Evolutionary conservation across 2,329 filamentous ascomycete species (phyloP).

Genomic region (Hypoxylon sp.): DNA sequence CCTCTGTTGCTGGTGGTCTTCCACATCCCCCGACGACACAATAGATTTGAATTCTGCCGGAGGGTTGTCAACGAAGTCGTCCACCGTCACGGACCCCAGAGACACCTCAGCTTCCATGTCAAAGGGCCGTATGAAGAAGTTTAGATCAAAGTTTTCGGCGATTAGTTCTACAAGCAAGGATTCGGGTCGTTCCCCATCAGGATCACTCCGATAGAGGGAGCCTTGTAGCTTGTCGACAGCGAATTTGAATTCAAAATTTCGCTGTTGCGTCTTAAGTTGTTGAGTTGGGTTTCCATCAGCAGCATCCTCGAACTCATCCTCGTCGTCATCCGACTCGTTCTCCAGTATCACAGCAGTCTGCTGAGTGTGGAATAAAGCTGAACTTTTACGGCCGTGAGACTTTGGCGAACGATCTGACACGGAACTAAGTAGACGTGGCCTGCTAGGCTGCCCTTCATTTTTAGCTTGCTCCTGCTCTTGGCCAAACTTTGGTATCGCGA

Average conservation of each 20-base stretch:
- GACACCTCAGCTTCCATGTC: conserved; percentile 96
- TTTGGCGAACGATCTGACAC: conserved; percentile 63
- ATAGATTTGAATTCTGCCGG: conserved; percentile 96
- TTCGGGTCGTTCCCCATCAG: conserved; percentile 81
- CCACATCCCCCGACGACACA: conserved; percentile 83
- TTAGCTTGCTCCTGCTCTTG: conserved; percentile 58
- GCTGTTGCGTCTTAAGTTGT: conserved; percentile 83
- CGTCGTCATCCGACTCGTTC: conserved; percentile 76
- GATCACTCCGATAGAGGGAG: conserved; percentile 89
- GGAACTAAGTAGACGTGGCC: conserved; percentile 64
- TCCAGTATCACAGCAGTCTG: conserved; percentile 85
- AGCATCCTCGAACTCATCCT: conserved; percentile 77
- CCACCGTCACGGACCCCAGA: conserved; percentile 86
- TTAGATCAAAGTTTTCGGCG: conserved; percentile 87
- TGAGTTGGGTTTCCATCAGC: conserved; percentile 69
- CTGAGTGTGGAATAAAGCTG: conserved; percentile 78
- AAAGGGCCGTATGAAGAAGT: conserved; percentile 89
- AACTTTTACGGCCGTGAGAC: conserved; percentile 69
- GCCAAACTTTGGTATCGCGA: conserved; percentile 88
- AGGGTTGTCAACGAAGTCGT: conserved; percentile 94
- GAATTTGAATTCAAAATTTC: conserved; percentile 96
- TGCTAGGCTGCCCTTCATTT: conserved; percentile 53
- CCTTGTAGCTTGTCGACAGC: conserved; percentile 94
- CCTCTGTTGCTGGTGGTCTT: conserved; percentile 81
- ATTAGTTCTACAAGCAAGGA: conserved; percentile 90